Conservation (phyloP, 257 asterid species). For the Sherardia arvensis region DNA sequence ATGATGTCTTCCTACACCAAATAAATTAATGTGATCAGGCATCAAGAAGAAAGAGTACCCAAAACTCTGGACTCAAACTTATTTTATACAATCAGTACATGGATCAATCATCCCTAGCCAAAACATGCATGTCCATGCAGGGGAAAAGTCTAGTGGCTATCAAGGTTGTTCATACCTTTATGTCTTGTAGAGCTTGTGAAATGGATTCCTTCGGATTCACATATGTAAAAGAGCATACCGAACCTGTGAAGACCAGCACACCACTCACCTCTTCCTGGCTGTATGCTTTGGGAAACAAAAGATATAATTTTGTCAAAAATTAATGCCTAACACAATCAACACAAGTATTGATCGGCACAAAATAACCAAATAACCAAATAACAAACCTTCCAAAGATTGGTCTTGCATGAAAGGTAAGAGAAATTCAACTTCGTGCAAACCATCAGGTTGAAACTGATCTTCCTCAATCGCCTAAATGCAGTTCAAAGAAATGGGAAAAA, state of each 20-base stretch:
- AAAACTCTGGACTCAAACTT: neutral
- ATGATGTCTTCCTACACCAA: conserved; percentile 73
- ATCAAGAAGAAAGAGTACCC: neutral
- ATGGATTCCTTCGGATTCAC: conserved; percentile 63
- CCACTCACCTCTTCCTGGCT: conserved; percentile 62
- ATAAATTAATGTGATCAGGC: conserved; percentile 16
- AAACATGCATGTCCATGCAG: neutral
- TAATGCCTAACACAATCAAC: neutral
- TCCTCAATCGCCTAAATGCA: conserved; percentile 49
- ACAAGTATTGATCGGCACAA: neutral
- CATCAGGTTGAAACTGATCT: conserved; percentile 46
- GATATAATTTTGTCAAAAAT: neutral
- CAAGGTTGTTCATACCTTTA: conserved; percentile 51
- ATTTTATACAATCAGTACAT: neutral
- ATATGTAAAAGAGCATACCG: conserved; percentile 66
- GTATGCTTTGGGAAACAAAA: conserved; percentile 38
- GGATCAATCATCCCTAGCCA: neutral
- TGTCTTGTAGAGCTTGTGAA: conserved; percentile 73
- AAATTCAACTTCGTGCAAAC: conserved; percentile 73
- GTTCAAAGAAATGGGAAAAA: conserved; percentile 1
- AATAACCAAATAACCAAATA: neutral
- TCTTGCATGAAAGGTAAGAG: conserved; percentile 79
- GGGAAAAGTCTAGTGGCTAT: neutral
- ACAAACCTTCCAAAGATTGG: conserved; percentile 59
- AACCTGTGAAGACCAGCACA: conserved; percentile 55